Conservation (phyloP, 495 filamentous ascomycete genomes). For the Cryomyces antarcticus region DNA sequence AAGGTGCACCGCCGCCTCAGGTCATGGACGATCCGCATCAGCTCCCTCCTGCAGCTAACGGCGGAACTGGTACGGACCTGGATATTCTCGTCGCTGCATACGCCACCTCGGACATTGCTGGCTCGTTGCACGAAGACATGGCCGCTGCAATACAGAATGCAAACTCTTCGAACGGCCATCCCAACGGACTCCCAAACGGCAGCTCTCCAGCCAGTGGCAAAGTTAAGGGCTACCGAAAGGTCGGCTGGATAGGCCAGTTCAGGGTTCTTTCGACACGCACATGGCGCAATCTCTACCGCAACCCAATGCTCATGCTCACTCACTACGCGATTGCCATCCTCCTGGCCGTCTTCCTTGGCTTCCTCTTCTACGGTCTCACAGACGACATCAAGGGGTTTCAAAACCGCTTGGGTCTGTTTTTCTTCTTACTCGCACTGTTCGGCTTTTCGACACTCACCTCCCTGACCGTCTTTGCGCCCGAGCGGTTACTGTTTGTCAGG, state of each 20-base stretch:
- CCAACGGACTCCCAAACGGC: conserved; percentile 35
- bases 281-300: conserved; percentile 93
- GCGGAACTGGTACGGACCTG: conserved; percentile 48
- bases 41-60: conserved; percentile 46
- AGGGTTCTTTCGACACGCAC: conserved; percentile 74
- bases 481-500: conserved; percentile 79
- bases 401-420: conserved; percentile 93
- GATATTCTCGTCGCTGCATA: conserved; percentile 65
- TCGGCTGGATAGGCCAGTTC: conserved; percentile 66
- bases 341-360: conserved; percentile 82
- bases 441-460: conserved; percentile 91
- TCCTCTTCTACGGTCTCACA: conserved; percentile 87
- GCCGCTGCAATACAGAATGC: conserved; percentile 38
- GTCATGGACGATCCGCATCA: conserved; percentile 55
- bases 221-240: conserved; percentile 63
- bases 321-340: conserved; percentile 98
- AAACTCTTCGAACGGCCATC: conserved; percentile 44
- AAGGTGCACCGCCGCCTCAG: conserved; percentile 38
- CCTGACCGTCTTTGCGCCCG: conserved; percentile 81
- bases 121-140: conserved; percentile 64
- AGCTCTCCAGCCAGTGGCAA: conserved; percentile 18
- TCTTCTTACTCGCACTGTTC: conserved; percentile 89
- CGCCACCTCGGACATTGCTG: conserved; percentile 56
- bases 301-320: conserved; percentile 95
- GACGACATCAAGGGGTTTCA: conserved; percentile 96